Conservation (phyloP, 257 asterid species). For the Anisodus acutangulus region DNA sequence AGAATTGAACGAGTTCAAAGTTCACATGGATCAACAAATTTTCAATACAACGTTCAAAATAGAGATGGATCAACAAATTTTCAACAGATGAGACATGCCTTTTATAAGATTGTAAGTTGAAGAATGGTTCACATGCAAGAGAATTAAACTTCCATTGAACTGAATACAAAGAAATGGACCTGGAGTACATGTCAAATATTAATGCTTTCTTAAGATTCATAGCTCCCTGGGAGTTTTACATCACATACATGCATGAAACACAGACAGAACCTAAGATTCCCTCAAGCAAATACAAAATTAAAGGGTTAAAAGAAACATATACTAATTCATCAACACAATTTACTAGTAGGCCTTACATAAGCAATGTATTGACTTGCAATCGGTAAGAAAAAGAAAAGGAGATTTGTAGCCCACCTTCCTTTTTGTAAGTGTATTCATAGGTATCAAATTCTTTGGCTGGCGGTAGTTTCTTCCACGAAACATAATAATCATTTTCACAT, state of each 20-base stretch:
- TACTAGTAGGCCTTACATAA: too few relatives aligned
- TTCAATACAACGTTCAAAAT: too few relatives aligned
- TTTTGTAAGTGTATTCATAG: slow-evolving; percentile 87
- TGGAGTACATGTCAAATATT: background rate
- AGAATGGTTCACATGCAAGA: slow-evolving; percentile 6
- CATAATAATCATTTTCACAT: slow-evolving; percentile 87
- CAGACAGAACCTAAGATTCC: background rate
- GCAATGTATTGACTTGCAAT: background rate
- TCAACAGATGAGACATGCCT: background rate
- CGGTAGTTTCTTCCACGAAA: slow-evolving; percentile 97
- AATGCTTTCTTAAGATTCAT: background rate
- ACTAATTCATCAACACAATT: background rate
- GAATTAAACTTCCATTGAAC: background rate
- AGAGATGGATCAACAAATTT: background rate
- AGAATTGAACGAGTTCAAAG: background rate
- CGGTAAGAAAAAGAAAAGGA: slow-evolving; percentile 6
- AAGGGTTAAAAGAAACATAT: slow-evolving; percentile 13
- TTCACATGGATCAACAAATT: background rate
- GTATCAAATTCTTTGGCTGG: slow-evolving; percentile 94
- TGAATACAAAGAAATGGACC: background rate
- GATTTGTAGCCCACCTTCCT: slow-evolving; percentile 63
- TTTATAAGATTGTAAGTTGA: background rate
- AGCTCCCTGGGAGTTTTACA: slow-evolving; percentile 18
- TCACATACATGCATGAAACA: background rate
- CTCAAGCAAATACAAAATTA: slow-evolving; percentile 8